phyloP scores from a whole-genome alignment of 2,329 filamentous ascomycete genomes.

The Venturia effusa region DNA sequence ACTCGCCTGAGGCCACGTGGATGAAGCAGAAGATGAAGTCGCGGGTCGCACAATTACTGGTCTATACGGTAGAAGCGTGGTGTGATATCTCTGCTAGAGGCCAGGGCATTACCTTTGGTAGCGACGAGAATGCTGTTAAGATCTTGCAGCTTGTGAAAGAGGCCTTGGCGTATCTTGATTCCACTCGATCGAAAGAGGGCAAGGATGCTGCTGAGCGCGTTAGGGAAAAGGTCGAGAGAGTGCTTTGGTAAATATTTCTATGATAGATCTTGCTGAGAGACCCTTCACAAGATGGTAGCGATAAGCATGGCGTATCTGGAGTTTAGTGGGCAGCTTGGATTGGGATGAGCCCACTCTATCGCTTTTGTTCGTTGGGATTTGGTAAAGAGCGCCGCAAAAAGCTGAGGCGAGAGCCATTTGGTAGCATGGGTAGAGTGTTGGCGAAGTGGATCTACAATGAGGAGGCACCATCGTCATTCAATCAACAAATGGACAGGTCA shows the following conservation, averaged over 20 bases:
- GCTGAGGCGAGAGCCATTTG: background rate
- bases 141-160: conserved; percentile 27
- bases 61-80: conserved; percentile 53
- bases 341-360: background rate
- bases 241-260: conserved; percentile 1
- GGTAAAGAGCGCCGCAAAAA: background rate
- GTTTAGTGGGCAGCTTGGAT: background rate
- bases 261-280: background rate
- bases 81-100: conserved; percentile 42
- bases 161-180: conserved; percentile 18
- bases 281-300: background rate
- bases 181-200: background rate
- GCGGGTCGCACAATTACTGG: conserved; percentile 48
- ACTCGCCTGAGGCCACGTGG: conserved; percentile 53
- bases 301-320: background rate
- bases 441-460: background rate
- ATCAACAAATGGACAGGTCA: background rate
- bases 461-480: background rate
- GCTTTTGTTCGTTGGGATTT: background rate
- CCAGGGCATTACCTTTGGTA: conserved; percentile 47
- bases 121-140: conserved; percentile 43
- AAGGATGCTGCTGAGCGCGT: conserved; percentile 4
- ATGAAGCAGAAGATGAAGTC: conserved; percentile 43
- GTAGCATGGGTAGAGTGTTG: background rate
- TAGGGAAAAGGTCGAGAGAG: conserved; percentile 1